Evolutionary conservation across 805 yeast genomes (phyloP), one percentile per base, ranked within the genome.

Genomic region (Myxozyma mucilagina): DNA sequence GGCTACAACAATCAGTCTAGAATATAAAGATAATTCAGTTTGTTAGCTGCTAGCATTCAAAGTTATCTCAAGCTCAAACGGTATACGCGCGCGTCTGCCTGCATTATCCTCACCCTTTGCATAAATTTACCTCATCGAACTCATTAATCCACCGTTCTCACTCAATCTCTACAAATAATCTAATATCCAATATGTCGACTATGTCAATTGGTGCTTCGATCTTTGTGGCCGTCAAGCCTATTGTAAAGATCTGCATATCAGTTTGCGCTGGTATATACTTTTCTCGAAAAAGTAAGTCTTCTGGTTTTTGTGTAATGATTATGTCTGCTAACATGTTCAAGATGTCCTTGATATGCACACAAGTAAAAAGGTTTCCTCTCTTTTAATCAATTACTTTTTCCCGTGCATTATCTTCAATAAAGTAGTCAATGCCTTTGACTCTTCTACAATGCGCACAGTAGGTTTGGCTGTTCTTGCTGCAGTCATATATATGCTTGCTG

Each of bases 171-270:
- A 18, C 36, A 50, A 4, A 20, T 7, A 5, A 9, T 14, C 31
- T 11, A 35, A 3, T 5, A 29, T 4, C 35, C 9, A 29, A 10
- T 8, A 53, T 53, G 45, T 31, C 43, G 59, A 13, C 57, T 6
- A 60, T 67, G 59, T 56, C 79, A 1, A 67, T 86, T 36, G 93
- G 94, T 16, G 79, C 80, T 43, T 84, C 89, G 41, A 86, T 90
- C 5, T 90, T 87, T 75, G 81, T 89, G 29, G 84, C 96, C 0
- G 86, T 87, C 58, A 90, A 89, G 76, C 97, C 97, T n/a, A 86
- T 90, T 60, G 80, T 89, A 74, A 90, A 90, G 73, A 87, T 90
- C 66, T 87, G 89, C 69, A 75, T 87, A 66, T 86, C 88, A 70
- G 81, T 88, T 4, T 84, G 79, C 4, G 74, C 84, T 13, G 97